Base-by-base conservation (phyloP, 331 rosid species). In the Dryas integrifolia region DNA sequence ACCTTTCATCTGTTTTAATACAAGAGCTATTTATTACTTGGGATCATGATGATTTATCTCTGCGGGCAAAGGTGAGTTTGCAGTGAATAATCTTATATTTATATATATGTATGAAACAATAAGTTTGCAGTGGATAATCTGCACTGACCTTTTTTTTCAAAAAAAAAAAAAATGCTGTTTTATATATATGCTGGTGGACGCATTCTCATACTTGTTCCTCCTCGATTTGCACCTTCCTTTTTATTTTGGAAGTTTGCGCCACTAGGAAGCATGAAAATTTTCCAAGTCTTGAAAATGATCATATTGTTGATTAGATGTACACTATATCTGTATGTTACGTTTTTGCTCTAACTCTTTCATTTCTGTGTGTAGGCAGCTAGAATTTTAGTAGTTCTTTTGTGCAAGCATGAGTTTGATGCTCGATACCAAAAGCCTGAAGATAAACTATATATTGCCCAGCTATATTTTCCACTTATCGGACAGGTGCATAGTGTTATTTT, bases 371-470 rank as follows among this genome's bases (percentile, higher is more conserved):
- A 94, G 98, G 98, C 96, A 6, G 98, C 98, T 69, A 91, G 98
- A 86, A 80, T 89, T 69, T 72, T 94, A 81, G 98, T 94, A 65
- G 96, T 94, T 82, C 92, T 94, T 76, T 63, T 94, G 77, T 94
- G 98, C 89, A 94, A 94, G 80, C 98, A 94, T 78, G 98, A 89
- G 82, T 94, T 91, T 88, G 98, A 94, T 89, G 87, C 90, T 76
- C 89, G 98, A 82, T 94, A 94, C 89, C 98, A 94, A 77, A 94
- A 94, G 87, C 89, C 89, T 77, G 98, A 94, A 88, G 98, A 94
- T 83, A 94, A 91, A 74, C 82, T 94, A 69, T 94, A 94, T 77
- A 94, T 94, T 78, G 98, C 98, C 47, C 98, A 94, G 87, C 91
- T 94, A 69, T 94, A 94, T 79, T 89, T 91, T 74, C 98, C 98